A percentile compares a stretch with the other conserved stretches of the same genome.
Conservation (phyloP, 2,329 filamentous ascomycete genomes). For the Xylariaceae sp. region DNA sequence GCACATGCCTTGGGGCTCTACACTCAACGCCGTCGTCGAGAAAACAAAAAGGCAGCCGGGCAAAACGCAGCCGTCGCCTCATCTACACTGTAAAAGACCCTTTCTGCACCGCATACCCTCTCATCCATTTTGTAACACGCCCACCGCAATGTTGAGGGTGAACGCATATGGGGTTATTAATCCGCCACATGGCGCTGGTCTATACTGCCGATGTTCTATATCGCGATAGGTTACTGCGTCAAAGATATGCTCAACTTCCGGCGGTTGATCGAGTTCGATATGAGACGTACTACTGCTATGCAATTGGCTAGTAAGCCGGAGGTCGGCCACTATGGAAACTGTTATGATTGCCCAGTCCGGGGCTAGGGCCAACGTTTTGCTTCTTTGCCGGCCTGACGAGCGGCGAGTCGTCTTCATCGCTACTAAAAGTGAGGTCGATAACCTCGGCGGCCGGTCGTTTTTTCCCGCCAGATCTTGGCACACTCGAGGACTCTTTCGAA, state of each 20-base stretch:
- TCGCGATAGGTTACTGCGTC: background rate
- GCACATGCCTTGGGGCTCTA: conserved; percentile 4
- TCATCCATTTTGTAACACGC: background rate
- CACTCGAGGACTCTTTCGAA: conserved; percentile 33
- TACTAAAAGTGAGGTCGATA: conserved; percentile 57
- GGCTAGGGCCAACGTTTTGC: conserved; percentile 31
- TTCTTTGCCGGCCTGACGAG: conserved; percentile 45
- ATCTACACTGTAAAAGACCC: conserved; percentile 9
- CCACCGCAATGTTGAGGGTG: background rate
- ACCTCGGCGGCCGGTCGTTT: conserved; percentile 44
- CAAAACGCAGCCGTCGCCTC: background rate
- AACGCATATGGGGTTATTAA: background rate
- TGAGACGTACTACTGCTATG: background rate
- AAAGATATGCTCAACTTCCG: background rate
- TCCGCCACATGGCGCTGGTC: background rate
- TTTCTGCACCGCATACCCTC: background rate
- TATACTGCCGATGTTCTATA: background rate
- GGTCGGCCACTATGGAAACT: background rate
- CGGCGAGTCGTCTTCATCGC: conserved; percentile 48
- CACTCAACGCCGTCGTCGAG: conserved; percentile 10
- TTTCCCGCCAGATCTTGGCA: conserved; percentile 35
- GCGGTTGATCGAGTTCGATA: background rate
- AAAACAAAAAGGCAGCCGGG: background rate
- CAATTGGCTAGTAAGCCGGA: background rate
- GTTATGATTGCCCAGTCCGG: background rate